Evolutionary conservation across 1,284 basidiomycete species (phyloP).

Genomic region (Ceratobasidium sp.): DNA sequence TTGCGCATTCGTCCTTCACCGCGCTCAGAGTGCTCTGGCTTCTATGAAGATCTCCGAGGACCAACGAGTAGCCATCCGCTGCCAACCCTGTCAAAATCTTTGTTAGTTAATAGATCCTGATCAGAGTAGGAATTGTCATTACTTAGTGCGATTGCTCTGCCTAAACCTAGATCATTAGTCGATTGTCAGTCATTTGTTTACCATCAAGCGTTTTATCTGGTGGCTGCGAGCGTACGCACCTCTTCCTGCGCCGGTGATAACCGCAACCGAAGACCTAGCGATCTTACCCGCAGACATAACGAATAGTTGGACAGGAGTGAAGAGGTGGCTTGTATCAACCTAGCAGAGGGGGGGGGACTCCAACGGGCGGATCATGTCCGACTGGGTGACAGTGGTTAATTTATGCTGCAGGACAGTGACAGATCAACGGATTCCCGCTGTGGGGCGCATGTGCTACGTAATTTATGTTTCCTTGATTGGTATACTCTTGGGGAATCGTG

Average conservation of each 20-base stretch:
- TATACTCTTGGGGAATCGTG: too few species aligned
- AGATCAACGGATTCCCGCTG: too few species aligned
- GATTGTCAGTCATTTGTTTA: neutral
- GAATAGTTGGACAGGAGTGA: neutral
- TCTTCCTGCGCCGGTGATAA: slow-evolving; percentile 35
- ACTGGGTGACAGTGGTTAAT: too few species aligned
- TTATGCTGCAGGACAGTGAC: too few species aligned
- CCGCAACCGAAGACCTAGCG: slow-evolving; percentile 9
- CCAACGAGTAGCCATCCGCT: slow-evolving; percentile 19
- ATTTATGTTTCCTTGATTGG: too few species aligned
- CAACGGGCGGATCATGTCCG: too few species aligned
- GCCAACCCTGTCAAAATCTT: slow-evolving; percentile 2
- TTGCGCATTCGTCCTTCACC: slow-evolving; percentile 5
- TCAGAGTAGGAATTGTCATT: neutral
- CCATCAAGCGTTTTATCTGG: too few species aligned
- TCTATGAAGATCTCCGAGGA: slow-evolving; percentile 21
- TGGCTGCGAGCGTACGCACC: neutral
- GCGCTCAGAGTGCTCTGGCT: slow-evolving; percentile 2
- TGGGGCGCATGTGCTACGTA: too few species aligned
- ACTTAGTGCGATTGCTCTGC: slow-evolving; percentile 32
- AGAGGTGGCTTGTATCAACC: too few species aligned
- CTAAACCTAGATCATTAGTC: slow-evolving; percentile 13
- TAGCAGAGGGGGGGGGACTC: too few species aligned
- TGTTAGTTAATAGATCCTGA: neutral
- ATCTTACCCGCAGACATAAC: neutral